Percentiles rank a stretch among this genome's conserved stretches.
These are phyloP conservation scores for Mycena haematopus DNA, from an alignment of 768 basidiomycete genomes.

Conservation along the genomic window DNA sequence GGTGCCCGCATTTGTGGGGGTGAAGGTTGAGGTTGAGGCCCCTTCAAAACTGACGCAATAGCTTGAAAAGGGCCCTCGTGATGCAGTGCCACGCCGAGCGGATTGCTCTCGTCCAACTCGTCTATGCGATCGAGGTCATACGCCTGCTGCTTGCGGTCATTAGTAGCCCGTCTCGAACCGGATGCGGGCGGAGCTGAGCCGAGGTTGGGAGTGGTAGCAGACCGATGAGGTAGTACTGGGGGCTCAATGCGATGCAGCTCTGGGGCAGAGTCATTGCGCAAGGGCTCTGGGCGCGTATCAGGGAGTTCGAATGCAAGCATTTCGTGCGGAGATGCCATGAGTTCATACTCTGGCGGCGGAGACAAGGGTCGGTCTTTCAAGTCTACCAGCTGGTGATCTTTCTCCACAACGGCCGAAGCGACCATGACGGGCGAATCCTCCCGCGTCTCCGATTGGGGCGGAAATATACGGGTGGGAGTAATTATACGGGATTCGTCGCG, in stretches of 20 bases:
- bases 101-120: slow-evolving; percentile 79
- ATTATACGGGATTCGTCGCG: not conserved
- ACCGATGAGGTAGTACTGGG: slow-evolving; percentile 21
- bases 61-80: slow-evolving; percentile 82
- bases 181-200: not conserved
- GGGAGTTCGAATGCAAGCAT: not conserved
- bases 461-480: slow-evolving; percentile 2
- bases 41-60: slow-evolving; percentile 43
- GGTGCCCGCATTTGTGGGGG: slow-evolving; percentile 25
- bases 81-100: slow-evolving; percentile 67
- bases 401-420: slow-evolving; percentile 9
- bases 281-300: slow-evolving; percentile 1
- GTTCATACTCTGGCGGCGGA: slow-evolving; percentile 29
- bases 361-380: slow-evolving; percentile 11
- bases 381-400: not conserved
- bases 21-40: slow-evolving; percentile 29
- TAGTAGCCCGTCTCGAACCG: slow-evolving; percentile 1
- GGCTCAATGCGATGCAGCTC: slow-evolving; percentile 24
- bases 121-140: slow-evolving; percentile 72
- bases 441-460: not conserved
- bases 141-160: slow-evolving; percentile 11
- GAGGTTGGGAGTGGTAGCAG: slow-evolving; percentile 19
- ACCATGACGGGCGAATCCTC: not conserved
- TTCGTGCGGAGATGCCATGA: slow-evolving; percentile 1
- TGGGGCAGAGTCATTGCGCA: slow-evolving; percentile 24